phyloP scores from a whole-genome alignment of 2,329 filamentous ascomycete genomes.

The Thelonectria blattea region DNA sequence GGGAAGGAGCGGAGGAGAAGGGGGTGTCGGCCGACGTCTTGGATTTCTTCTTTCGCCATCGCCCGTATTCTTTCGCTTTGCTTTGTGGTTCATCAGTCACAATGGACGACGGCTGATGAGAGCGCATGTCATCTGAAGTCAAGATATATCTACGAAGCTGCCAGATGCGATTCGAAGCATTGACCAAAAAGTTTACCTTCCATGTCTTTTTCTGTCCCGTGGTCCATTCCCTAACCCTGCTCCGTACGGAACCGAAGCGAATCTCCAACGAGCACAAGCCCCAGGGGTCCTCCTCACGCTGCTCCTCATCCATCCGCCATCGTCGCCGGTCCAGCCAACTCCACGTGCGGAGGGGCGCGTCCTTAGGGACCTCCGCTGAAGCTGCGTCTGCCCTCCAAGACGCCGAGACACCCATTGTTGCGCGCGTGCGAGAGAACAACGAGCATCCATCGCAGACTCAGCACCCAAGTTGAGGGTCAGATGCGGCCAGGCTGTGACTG shows the following conservation, averaged over 20 bases:
- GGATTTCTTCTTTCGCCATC: background rate
- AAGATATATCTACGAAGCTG: background rate
- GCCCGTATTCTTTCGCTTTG: background rate
- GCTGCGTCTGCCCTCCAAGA: slow-evolving; percentile 10
- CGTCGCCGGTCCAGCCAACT: slow-evolving; percentile 19
- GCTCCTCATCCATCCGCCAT: slow-evolving; percentile 9
- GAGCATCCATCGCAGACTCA: background rate
- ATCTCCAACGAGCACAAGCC: slow-evolving; percentile 5
- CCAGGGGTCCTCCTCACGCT: background rate
- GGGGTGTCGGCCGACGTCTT: background rate
- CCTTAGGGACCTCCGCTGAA: slow-evolving; percentile 11
- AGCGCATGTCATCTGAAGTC: background rate
- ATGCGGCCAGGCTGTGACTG: background rate
- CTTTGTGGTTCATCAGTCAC: slow-evolving; percentile 4
- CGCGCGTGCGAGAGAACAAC: background rate
- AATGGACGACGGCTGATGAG: background rate
- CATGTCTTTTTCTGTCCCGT: background rate
- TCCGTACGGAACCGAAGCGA: slow-evolving; percentile 2
- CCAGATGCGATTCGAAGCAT: background rate
- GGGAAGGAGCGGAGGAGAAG: too few species aligned
- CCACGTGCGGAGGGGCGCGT: slow-evolving; percentile 26
- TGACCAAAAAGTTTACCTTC: background rate
- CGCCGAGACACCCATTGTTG: background rate
- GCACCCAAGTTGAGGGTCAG: background rate
- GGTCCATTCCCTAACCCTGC: background rate